Evolutionary conservation across 768 basidiomycete genomes (phyloP), one percentile per base, ranked within the genome.

Genomic region (Tylopilus plumbeoviolaceoides): DNA sequence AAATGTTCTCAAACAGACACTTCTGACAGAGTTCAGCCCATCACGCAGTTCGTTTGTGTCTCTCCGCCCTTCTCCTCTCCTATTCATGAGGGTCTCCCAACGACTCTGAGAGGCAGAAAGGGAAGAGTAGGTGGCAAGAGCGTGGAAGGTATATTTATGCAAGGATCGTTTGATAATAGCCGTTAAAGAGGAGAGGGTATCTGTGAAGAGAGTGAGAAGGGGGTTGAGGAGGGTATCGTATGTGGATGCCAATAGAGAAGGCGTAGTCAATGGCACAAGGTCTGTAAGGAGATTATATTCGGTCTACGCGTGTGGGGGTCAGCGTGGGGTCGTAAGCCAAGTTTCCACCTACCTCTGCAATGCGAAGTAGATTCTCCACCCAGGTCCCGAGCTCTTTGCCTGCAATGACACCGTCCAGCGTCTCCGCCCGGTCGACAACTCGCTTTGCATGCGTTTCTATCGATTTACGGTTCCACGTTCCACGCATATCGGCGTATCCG

Each of bases 401-500:
- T 0, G 85, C 78, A 36, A 71, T 72, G 10, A 89, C 75, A 0
- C 83, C 75, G 55, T 89, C 86, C 8, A 83, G 73, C 0, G 78
- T 85, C 52, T 89, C 87, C 1, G 85, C 83, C 12, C 87, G 72
- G 31, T 88, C 87, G 1, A 90, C 72, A 9, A 86, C 73, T 9
- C 87, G 74, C 59, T 84, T 85, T 3, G 81, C 87, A 58, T 84
- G 83, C 7, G 74, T 74, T 61, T 92, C 91, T 18, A 91, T 66
- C 49, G 88, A 87, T 61, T 85, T 89, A 55, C 78, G 78, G 39
- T 75, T 78, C 91, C 91, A 92, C 12, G 73, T 76, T 11, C 89
- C 89, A 23, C 91, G 79, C 89, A 92, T 92, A 58, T 91, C 89
- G 0, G 88, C 90, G 56, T 89, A 91, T 1, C 90, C 90, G 50